Evolutionary conservation across 352 stramenopile species (phyloP), one percentile per base, ranked within the genome.

Genomic region (Globisporangium parvum): DNA sequence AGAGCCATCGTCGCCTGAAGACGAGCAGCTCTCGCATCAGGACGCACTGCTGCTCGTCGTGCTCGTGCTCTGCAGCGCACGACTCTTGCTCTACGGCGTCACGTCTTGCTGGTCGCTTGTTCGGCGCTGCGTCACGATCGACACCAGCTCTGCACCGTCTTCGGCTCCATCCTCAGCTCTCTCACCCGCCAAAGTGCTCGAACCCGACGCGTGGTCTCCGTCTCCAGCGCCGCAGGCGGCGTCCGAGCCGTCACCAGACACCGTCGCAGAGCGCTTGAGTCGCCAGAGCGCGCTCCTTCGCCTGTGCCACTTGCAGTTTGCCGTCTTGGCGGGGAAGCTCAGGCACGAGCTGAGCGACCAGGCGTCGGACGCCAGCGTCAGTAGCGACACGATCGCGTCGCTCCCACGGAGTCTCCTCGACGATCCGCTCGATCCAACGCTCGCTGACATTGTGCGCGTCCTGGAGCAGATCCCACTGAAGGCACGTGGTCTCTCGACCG

Each of bases 21-120:
- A 74, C 4, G 63, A 79, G 1, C 57, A 73, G 14, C 67, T 84
- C 11, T 70, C 69, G n/a, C 59, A 66, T n/a, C 69, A 78, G 44
- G 71, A 85, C 47, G 54, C 77, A 15, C 28, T 81, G 53, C 47
- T 81, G 45, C 56, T 81, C 42, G 67, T 62, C 45, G 39, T 85
- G 18, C 62, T 77, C 14, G 57, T 69, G 1, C 35, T 85, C 11
- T 78, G 63, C 39, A 44, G 57, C 45, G 40, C 66, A 37, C 59
- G 69, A 42, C 21, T 85, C 24, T 6, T 65, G 35, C 20, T 69
- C 28, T 66, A 71, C 18, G 49, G 65, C 42, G 10, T 70, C 2
- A 47, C 66, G 50, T 51, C 66, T 11, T 52, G 48, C 10, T 85
- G 67, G 62, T 61, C 53, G n/a, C 21, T 81, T 0, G 28, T 75